Conservation (phyloP, 140 eudicot genomes). For the Bidens hawaiensis region DNA sequence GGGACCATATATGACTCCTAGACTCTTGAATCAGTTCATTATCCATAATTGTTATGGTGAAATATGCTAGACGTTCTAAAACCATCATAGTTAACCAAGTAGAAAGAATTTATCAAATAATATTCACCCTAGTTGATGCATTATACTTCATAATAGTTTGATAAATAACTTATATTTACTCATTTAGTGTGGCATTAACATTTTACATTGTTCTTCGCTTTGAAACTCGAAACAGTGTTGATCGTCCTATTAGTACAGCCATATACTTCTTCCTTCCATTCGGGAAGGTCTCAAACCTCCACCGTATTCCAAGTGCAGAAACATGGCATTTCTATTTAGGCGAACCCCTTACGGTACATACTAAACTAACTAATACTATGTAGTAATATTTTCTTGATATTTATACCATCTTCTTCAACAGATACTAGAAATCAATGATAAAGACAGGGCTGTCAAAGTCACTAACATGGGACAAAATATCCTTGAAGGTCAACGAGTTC, state of each 20-base stretch:
- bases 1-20: neutral
- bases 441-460: conserved; percentile 52
- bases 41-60: too few species aligned
- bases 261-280: conserved; percentile 82
- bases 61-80: too few species aligned
- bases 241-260: conserved; percentile 77
- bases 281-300: conserved; percentile 81
- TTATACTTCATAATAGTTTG: neutral
- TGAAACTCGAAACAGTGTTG: conserved; percentile 45
- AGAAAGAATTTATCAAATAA: neutral
- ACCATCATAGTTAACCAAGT: neutral
- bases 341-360: conserved; percentile 64
- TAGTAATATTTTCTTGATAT: neutral
- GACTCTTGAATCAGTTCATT: neutral
- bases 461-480: conserved; percentile 63
- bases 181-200: neutral
- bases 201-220: neutral
- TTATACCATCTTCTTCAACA: conserved; percentile 11
- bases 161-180: neutral
- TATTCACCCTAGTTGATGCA: neutral
- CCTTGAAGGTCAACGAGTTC: conserved; percentile 38
- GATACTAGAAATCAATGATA: conserved; percentile 67
- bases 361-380: neutral
- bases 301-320: conserved; percentile 86
- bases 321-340: conserved; percentile 92